These are phyloP conservation scores for Corymbia maculata DNA, from an alignment of 345 rosid species.

Conservation along the genomic window DNA sequence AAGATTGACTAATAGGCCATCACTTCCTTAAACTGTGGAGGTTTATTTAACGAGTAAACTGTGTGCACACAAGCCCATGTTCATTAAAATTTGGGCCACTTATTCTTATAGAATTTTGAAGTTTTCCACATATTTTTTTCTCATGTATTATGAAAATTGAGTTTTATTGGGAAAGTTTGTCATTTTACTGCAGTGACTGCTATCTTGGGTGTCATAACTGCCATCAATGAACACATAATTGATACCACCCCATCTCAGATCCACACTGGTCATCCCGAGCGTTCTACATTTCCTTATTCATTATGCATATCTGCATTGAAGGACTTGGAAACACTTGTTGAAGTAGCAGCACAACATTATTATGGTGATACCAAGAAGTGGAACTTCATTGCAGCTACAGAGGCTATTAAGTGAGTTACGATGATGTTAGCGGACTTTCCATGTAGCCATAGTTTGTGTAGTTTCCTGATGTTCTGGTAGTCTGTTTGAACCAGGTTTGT, in stretches of 20 bases:
- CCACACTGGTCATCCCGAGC: constrained; percentile 20
- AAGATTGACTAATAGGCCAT: neutral
- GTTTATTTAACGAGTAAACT: neutral
- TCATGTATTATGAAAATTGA: neutral
- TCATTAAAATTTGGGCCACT: neutral
- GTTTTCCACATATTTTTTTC: neutral
- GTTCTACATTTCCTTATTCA: constrained; percentile 54
- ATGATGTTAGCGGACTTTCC: neutral
- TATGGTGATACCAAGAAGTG: constrained; percentile 73
- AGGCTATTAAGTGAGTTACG: constrained; percentile 63
- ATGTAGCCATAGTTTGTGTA: neutral
- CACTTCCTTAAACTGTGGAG: neutral
- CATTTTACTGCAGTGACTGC: constrained; percentile 65
- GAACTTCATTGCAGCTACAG: constrained; percentile 76
- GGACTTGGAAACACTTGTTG: constrained; percentile 86
- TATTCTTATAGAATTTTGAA: neutral
- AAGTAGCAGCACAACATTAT: constrained; percentile 77
- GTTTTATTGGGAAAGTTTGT: constrained; percentile 7
- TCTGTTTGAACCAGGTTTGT: constrained; percentile 38
- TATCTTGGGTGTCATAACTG: constrained; percentile 73
- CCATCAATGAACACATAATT: constrained; percentile 76
- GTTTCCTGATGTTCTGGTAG: neutral
- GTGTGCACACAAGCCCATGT: neutral
- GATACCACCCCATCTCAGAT: constrained; percentile 44
- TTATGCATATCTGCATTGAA: constrained; percentile 68